Conservation (phyloP, 768 basidiomycete genomes). For the Chalciporus pseudorubinellus region DNA sequence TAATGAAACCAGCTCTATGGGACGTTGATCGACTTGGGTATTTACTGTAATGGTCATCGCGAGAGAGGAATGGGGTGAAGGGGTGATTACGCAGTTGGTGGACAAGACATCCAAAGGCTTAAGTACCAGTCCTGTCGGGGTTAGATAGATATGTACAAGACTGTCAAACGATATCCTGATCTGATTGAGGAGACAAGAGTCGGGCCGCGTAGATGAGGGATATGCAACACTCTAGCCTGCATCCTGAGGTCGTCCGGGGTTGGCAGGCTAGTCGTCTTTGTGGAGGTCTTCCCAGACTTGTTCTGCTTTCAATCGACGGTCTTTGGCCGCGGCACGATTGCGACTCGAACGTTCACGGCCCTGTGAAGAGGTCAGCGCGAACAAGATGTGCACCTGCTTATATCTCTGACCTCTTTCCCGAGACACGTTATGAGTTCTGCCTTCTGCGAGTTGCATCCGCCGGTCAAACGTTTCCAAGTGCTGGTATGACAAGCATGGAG, state of each 20-base stretch:
- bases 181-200: background rate
- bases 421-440: slow-evolving; percentile 67
- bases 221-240: background rate
- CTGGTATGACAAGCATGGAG: slow-evolving; percentile 67
- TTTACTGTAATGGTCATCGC: background rate
- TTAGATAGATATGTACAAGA: slow-evolving; percentile 9
- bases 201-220: background rate
- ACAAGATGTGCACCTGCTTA: background rate
- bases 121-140: background rate
- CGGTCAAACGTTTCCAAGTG: slow-evolving; percentile 63
- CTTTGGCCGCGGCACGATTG: slow-evolving; percentile 63
- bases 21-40: background rate
- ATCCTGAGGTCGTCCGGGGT: background rate
- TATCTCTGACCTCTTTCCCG: slow-evolving; percentile 57
- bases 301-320: slow-evolving; percentile 53
- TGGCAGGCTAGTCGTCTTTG: slow-evolving; percentile 35
- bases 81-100: background rate
- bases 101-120: background rate
- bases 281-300: slow-evolving; percentile 63
- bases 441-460: slow-evolving; percentile 69
- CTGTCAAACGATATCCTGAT: background rate
- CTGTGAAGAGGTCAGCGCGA: slow-evolving; percentile 34
- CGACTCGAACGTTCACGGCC: slow-evolving; percentile 54
- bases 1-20: background rate
- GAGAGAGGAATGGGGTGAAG: background rate